Evolutionary conservation across 345 rosid genomes (phyloP).

Genomic region (Eucalyptus decipiens): DNA sequence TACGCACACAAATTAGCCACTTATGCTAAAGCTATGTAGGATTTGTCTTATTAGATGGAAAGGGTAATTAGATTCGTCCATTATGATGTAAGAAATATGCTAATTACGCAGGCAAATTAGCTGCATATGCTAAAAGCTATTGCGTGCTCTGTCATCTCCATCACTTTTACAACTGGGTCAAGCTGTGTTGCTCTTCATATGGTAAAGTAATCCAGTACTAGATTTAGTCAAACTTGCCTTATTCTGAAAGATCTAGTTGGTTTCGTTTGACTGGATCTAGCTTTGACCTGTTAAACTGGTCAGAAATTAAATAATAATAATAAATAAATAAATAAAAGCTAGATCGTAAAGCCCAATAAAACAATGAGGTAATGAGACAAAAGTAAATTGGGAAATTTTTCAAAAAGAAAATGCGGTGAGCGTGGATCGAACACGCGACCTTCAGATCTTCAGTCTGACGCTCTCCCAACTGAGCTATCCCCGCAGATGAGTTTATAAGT

Average conservation of each 20-base stretch:
- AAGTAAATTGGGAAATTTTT: neutral
- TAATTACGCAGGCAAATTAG: neutral
- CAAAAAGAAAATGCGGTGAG: constrained; percentile 41
- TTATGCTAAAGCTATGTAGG: neutral
- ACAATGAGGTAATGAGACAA: neutral
- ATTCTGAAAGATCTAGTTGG: neutral
- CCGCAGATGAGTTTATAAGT: neutral
- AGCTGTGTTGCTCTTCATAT: neutral
- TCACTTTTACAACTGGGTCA: neutral
- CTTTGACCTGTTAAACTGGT: neutral
- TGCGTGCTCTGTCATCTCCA: neutral
- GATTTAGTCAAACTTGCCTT: neutral
- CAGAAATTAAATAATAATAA: neutral
- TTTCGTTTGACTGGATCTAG: neutral
- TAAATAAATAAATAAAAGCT: neutral
- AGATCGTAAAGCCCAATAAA: neutral
- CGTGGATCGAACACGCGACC: constrained; percentile 98
- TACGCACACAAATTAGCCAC: neutral
- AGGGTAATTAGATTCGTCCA: neutral
- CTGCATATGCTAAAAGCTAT: neutral
- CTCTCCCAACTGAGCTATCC: constrained; percentile 99
- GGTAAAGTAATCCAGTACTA: neutral
- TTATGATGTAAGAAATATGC: neutral
- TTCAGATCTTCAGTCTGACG: constrained; percentile 99
- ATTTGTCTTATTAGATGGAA: neutral